Conservation (phyloP, 164 flowering plant species). For the Chimonanthus salicifolius region DNA sequence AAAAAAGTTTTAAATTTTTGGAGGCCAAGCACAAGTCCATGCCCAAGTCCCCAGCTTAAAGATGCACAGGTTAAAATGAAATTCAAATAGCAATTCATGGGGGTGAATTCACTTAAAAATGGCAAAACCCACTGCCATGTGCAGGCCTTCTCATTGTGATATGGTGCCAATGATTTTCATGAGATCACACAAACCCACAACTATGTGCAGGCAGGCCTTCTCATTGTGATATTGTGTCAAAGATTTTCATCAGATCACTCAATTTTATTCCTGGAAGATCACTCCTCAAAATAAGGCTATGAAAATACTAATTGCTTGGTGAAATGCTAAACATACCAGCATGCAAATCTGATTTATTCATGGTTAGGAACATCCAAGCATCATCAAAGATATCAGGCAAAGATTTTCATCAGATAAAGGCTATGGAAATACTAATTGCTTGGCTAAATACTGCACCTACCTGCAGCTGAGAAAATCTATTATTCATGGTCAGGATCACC, state of each 20-base stretch:
- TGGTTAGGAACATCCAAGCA: constrained; percentile 52
- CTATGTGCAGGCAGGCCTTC: too few relatives aligned
- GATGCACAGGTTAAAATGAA: too few relatives aligned
- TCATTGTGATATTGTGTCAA: too few relatives aligned
- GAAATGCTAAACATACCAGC: constrained; percentile 43
- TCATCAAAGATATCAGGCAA: constrained; percentile 56
- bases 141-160: neutral
- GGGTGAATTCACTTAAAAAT: neutral
- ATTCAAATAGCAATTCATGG: too few relatives aligned
- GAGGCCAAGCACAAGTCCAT: neutral
- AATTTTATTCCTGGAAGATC: neutral
- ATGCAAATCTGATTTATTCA: constrained; percentile 86
- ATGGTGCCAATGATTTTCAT: neutral
- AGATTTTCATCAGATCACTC: too few relatives aligned
- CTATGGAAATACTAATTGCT: neutral
- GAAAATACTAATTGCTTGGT: neutral
- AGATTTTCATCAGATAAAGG: neutral
- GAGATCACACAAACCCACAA: too few relatives aligned
- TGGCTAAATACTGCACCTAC: constrained; percentile 23
- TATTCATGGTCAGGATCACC: constrained; percentile 78
- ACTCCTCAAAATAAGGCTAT: neutral
- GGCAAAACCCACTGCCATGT: neutral
- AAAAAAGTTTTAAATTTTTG: neutral
- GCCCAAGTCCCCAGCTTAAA: too few relatives aligned
- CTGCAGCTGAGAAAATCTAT: constrained; percentile 78